Conservation (phyloP, 2,329 filamentous ascomycete species). For the Bipolaris zeicola region DNA sequence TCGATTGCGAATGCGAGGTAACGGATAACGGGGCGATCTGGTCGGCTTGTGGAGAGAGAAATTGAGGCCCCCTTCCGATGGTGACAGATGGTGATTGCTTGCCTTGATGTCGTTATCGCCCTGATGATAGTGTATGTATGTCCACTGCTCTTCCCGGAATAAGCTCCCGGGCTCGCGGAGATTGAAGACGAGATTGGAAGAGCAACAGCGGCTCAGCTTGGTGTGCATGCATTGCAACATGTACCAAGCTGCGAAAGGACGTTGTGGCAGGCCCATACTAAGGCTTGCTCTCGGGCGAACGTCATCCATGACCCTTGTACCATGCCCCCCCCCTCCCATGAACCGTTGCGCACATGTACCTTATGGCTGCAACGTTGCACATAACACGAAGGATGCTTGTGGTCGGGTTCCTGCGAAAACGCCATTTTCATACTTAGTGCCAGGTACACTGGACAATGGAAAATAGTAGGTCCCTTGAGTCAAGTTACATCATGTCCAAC, state of each 20-base stretch:
- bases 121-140: background rate
- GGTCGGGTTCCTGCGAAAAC: background rate
- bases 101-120: background rate
- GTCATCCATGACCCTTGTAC: background rate
- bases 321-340: background rate
- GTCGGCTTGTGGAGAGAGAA: background rate
- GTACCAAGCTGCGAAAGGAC: background rate
- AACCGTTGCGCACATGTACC: background rate
- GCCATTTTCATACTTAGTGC: conserved; percentile 2
- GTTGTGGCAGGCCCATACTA: background rate
- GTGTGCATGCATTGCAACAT: background rate
- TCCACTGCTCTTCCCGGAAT: background rate
- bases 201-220: background rate
- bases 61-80: background rate
- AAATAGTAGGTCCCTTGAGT: conserved; percentile 3
- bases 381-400: background rate
- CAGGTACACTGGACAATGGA: conserved; percentile 5
- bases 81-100: background rate
- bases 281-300: background rate
- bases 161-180: background rate
- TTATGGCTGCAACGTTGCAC: conserved; percentile 2
- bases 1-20: background rate
- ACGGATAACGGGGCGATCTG: background rate
- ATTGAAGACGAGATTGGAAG: background rate
- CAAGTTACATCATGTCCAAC: conserved; percentile 6